phyloP scores from a whole-genome alignment of 768 basidiomycete species.

The Boletus speciosus region DNA sequence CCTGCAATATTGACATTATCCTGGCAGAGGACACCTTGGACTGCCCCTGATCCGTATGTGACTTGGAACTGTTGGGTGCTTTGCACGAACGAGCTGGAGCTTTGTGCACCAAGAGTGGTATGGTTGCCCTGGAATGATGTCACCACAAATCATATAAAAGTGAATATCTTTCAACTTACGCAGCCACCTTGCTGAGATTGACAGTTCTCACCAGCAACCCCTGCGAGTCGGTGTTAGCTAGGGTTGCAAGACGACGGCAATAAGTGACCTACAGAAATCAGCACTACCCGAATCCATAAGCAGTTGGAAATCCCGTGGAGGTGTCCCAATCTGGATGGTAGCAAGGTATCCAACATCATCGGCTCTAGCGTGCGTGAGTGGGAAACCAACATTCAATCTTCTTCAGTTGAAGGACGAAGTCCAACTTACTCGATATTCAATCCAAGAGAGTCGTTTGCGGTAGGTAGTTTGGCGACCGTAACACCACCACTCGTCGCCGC shows the following conservation, averaged over 20 bases:
- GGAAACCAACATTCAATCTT: neutral
- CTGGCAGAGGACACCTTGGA: conserved; percentile 58
- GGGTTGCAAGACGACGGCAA: neutral
- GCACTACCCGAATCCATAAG: conserved; percentile 72
- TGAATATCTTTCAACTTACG: conserved; percentile 28
- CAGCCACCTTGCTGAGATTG: conserved; percentile 40
- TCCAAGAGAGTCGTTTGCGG: conserved; percentile 54
- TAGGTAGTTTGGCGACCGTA: conserved; percentile 40
- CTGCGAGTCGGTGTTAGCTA: conserved; percentile 3
- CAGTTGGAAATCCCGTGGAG: conserved; percentile 50
- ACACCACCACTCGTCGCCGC: conserved; percentile 38
- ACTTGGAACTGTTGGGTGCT: conserved; percentile 51
- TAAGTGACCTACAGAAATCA: conserved; percentile 46
- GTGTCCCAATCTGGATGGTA: conserved; percentile 64
- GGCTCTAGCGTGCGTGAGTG: conserved; percentile 29
- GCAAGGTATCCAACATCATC: conserved; percentile 58
- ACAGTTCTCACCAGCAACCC: conserved; percentile 57
- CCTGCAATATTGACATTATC: conserved; percentile 68
- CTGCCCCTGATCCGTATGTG: conserved; percentile 66
- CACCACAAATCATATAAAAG: conserved; percentile 9
- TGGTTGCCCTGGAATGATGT: conserved; percentile 52
- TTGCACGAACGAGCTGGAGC: conserved; percentile 61
- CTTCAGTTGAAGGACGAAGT: neutral
- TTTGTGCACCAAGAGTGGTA: conserved; percentile 57
- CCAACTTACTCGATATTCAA: conserved; percentile 63